phyloP scores from a whole-genome alignment of 345 rosid species.

The Brassica incana region DNA sequence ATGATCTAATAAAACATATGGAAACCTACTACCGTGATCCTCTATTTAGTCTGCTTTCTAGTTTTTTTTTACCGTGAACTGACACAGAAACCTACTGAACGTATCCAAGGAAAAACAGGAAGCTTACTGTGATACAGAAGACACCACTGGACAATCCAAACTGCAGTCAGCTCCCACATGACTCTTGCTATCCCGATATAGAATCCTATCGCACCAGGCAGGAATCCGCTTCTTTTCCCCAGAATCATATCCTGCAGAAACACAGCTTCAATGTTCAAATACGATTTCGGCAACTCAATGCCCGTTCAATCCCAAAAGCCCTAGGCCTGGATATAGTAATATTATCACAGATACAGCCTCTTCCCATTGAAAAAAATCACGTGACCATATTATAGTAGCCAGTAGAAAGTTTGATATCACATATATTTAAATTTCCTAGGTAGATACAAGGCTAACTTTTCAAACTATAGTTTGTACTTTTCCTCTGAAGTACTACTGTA shows the following conservation, averaged over 20 bases:
- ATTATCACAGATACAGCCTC: constrained; percentile 7
- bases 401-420: not conserved
- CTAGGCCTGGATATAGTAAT: not conserved
- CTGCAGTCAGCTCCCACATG: constrained; percentile 55
- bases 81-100: not conserved
- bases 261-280: constrained; percentile 6
- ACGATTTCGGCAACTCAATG: not conserved
- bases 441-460: not conserved
- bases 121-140: constrained; percentile 60
- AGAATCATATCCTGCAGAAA: constrained; percentile 66
- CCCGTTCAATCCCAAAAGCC: not conserved
- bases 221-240: constrained; percentile 87
- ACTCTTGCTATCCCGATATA: constrained; percentile 65
- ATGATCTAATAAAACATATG: constrained; percentile 4
- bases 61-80: not conserved
- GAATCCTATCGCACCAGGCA: constrained; percentile 86
- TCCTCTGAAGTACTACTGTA: constrained; percentile 4
- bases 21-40: constrained; percentile 8
- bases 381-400: not conserved
- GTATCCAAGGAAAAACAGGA: not conserved
- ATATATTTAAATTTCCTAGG: not conserved
- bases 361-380: not conserved
- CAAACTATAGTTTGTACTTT: not conserved
- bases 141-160: constrained; percentile 67
- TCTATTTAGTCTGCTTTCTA: constrained; percentile 8